Percentiles rank a stretch among this genome's conserved stretches.
Evolutionary conservation across 129 eudicot species (phyloP).

Genomic region (Saussurea involucrata): DNA sequence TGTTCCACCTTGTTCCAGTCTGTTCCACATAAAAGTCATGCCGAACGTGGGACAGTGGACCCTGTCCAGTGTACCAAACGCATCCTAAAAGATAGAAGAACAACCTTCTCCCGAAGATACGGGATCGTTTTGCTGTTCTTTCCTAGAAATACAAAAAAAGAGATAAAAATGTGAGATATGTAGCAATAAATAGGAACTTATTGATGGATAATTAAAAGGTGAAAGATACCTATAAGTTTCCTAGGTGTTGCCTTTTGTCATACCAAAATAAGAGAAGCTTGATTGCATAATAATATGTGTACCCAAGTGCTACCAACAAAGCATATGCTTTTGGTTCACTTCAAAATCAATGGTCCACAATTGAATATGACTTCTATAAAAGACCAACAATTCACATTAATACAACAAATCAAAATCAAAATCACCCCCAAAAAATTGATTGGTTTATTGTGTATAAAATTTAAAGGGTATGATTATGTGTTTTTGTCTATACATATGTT

Average conservation of each 20-base stretch:
- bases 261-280: constrained; percentile 15
- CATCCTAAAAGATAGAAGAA: neutral
- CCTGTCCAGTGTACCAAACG: too few relatives aligned
- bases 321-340: neutral
- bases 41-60: too few relatives aligned
- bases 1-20: too few relatives aligned
- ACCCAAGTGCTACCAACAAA: constrained; percentile 20
- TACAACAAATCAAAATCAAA: neutral
- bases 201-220: constrained; percentile 13
- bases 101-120: neutral
- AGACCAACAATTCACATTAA: constrained; percentile 4
- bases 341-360: constrained; percentile 17
- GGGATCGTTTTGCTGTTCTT: neutral
- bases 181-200: constrained; percentile 9
- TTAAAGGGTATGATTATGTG: neutral
- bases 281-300: constrained; percentile 18
- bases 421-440: neutral
- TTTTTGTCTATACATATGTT: neutral
- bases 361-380: constrained; percentile 7
- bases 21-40: too few relatives aligned
- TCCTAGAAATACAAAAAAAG: neutral
- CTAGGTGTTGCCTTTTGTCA: constrained; percentile 25
- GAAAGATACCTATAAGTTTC: constrained; percentile 15
- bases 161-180: neutral
- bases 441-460: neutral